Base-by-base conservation (phyloP, 495 filamentous ascomycete genomes). In the Apiosordaria backusii region DNA sequence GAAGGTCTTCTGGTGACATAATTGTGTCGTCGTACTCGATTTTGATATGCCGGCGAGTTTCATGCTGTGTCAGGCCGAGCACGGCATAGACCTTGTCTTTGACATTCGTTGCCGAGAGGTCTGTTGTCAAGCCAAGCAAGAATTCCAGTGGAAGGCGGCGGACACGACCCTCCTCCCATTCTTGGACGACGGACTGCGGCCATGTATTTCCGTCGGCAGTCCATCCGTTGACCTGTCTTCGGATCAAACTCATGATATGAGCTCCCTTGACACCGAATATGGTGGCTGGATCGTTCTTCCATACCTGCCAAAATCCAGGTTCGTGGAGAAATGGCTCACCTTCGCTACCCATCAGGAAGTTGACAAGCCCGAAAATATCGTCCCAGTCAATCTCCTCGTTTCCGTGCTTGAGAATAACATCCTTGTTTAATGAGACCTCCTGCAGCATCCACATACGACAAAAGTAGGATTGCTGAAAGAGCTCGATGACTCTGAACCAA, bases 321-420 rank as follows among this genome's bases (percentile, higher is more conserved):
- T 54, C 50, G 50, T 54, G 52, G 10, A 55, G 52, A 18, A 55
- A 55, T 55, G n/a, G n/a, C 52, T 55, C 52, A 19, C 52, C 52
- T 15, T 55, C n/a, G 52, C 52, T 55, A 5, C 52, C 22, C n/a
- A 55, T 19, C n/a, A 55, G 9, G 22, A 55, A 55, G 5, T 19
- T 13, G 9, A 55, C 52, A 2, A 55, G n/a, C 7, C 6, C 6
- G 7, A 1, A 7, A 3, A 55, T 21, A 19, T 21, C n/a, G 9
- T 55, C 52, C 52, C 52, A 55, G 52, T 55, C 52, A 18, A 4
- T 18, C 18, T 55, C 52, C 15, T 22, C 52, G 2, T 9, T 18
- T 22, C 50, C 50, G 16, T 54, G 50, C 50, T 54, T 54, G 4
- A 54, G 9, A 4, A 54, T 18, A 4, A 54, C 50, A 6, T 22